These are phyloP conservation scores for Prunus mongolica DNA, from an alignment of 306 rosid genomes.

Conservation along the genomic window DNA sequence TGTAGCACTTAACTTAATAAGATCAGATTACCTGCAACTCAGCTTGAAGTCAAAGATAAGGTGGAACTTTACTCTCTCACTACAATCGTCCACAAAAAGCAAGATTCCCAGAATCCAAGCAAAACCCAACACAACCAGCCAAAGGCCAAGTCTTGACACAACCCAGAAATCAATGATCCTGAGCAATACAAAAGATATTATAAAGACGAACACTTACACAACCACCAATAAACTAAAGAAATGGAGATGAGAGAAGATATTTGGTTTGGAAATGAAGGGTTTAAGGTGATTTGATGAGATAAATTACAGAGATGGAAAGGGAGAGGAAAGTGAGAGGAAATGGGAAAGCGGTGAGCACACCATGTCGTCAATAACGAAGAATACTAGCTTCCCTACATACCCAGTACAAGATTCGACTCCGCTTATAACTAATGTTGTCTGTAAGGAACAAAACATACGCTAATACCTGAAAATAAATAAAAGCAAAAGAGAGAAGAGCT, in stretches of 20 bases:
- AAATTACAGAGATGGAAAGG: not conserved
- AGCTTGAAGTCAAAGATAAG: constrained; percentile 19
- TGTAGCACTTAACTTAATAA: not conserved
- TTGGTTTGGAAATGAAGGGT: no score
- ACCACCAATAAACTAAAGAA: no score
- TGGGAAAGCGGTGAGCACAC: not conserved
- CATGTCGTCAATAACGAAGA: not conserved
- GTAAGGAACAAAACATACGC: no score
- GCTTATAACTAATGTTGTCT: not conserved
- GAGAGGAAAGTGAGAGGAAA: constrained; percentile 9
- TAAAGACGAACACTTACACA: not conserved
- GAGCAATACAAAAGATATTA: constrained; percentile 4
- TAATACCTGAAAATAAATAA: no score
- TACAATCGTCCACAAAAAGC: constrained; percentile 14
- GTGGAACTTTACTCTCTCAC: constrained; percentile 15
- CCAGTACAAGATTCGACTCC: not conserved
- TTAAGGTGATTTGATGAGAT: no score
- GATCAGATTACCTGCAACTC: constrained; percentile 32
- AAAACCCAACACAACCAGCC: not conserved
- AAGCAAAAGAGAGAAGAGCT: no score
- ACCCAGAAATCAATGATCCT: not conserved
- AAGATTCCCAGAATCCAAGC: constrained; percentile 25
- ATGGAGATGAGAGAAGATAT: not conserved
- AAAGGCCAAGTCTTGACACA: constrained; percentile 14
- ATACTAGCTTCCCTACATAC: not conserved